Base-by-base conservation (phyloP, 140 eudicot genomes). In the Bidens hawaiensis region DNA sequence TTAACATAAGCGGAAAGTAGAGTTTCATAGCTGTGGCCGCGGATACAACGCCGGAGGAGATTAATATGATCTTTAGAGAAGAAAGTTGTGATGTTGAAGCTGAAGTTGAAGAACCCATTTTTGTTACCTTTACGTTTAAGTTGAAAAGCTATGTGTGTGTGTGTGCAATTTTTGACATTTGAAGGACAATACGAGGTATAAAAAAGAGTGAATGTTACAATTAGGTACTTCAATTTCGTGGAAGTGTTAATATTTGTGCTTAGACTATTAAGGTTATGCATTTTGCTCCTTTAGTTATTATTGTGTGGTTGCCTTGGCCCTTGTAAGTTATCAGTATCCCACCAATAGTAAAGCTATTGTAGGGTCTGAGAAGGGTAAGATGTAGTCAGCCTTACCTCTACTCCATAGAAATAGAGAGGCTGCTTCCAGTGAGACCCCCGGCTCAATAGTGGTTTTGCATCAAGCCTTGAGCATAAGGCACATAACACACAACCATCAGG, bases 41-140 rank as follows among this genome's bases (percentile, higher is more conserved):
- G 2, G 81, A 64, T 28, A 87, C 21, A 40, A 82, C 76, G 22
- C 88, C 88, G 49, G 81, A 36, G 5, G 98, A 82, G 17, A 82
- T 81, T 14, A 90, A 62, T 1, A 86, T 7, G 40, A 75, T 52
- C 54, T 74, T 84, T 2, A 81, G n/a, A n/a, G n/a, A 23, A 4
- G 91, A 75, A 42, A 79, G 31, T 27, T 66, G 26, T 52, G 71
- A 38, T 41, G 59, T 68, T 10, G n/a, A n/a, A n/a, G n/a, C n/a
- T n/a, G 81, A 64, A 43, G 60, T 72, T 11, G 82, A 64, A 56
- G 79, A 62, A 67, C 75, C 88, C 85, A 78, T 71, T 53, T 68
- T 57, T 15, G 14, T 60, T 11, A 10, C 21, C 42, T n/a, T n/a
- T n/a, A n/a, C n/a, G n/a, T n/a, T n/a, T 64, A 34, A 24, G 60